Evolutionary conservation across 1,284 basidiomycete species (phyloP), one percentile per base, ranked within the genome.

Genomic region (Cerrena zonata): DNA sequence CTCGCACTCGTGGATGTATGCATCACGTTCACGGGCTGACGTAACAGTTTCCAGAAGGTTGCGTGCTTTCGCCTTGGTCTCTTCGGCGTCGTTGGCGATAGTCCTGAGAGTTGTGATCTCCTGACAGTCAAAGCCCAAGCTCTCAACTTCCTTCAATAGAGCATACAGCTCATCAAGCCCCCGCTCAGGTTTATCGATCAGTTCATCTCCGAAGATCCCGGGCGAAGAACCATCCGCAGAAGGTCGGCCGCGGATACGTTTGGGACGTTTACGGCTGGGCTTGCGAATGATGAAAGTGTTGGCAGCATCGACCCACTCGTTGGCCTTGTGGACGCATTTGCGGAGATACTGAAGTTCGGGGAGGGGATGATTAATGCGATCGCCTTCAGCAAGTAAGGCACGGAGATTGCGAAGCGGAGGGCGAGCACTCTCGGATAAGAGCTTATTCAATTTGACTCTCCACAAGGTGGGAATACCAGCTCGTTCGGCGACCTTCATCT

Each of bases 251-350:
- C 82, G 79, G 13, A 78, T 78, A 49, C 79, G 80, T 22, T 79
- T 76, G n/a, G 81, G 74, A n/a, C 85, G 80, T 62, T 86, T 87
- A 49, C 84, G 76, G 54, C 78, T 80, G 61, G 83, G 80, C 67
- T 89, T 88, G 48, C 86, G 79, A 48, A 82, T 76, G 55, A 83
- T 71, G 69, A 87, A 85, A 0, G 74, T 73, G 56, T 86, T 89
- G 48, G 83, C 86, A 7, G 82, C 78, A 47, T 89, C 85, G 3
- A 94, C 74, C 92, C 93, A 95, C 55, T 87, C 83, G 58, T 85
- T 89, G 22, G 89, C 93, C 52, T 82, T 78, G 38, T 70, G 76
- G 47, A 96, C 87, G 63, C 91, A 92, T 62, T 82, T 86, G 44
- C 84, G 80, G 42, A 97, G 77, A 43, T 81, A 72, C 19, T 72